phyloP scores from a whole-genome alignment of 192 early-diverging fungal genomes.

The Podila epigama region DNA sequence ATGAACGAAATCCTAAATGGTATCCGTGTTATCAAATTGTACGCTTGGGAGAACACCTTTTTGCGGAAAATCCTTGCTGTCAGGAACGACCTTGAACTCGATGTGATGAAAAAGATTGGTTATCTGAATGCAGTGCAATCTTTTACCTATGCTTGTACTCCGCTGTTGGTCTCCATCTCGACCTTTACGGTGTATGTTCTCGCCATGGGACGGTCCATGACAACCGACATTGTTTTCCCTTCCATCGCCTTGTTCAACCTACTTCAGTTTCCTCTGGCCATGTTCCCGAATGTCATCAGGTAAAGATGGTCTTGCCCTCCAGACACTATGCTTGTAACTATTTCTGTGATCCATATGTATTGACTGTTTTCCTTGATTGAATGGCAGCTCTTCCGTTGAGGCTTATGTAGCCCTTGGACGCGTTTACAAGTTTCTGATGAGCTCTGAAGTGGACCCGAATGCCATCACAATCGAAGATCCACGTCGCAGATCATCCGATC shows the following conservation, averaged over 20 bases:
- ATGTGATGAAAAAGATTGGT: constrained; percentile 79
- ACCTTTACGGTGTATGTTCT: constrained; percentile 83
- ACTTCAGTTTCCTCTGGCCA: constrained; percentile 86
- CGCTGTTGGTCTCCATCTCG: constrained; percentile 87
- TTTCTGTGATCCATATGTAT: not conserved
- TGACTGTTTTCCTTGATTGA: not conserved
- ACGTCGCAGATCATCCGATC: not conserved
- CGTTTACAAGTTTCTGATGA: constrained; percentile 72
- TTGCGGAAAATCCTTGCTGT: constrained; percentile 70
- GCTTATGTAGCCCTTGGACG: constrained; percentile 81
- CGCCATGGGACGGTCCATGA: constrained; percentile 65
- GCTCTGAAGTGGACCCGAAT: constrained; percentile 67
- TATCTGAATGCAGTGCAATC: constrained; percentile 68
- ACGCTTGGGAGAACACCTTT: constrained; percentile 91
- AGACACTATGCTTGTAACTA: not conserved
- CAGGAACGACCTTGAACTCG: constrained; percentile 81
- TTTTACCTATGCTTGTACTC: constrained; percentile 84
- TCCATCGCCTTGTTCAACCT: constrained; percentile 92
- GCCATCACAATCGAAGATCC: not conserved
- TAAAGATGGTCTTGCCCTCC: constrained; percentile 20
- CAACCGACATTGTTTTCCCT: constrained; percentile 81
- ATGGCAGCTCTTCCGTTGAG: constrained; percentile 58
- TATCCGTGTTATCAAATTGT: constrained; percentile 95
- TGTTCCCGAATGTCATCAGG: constrained; percentile 86
- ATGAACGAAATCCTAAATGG: constrained; percentile 87